phyloP scores from a whole-genome alignment of 129 eudicot species.

The Sambucus nigra region DNA sequence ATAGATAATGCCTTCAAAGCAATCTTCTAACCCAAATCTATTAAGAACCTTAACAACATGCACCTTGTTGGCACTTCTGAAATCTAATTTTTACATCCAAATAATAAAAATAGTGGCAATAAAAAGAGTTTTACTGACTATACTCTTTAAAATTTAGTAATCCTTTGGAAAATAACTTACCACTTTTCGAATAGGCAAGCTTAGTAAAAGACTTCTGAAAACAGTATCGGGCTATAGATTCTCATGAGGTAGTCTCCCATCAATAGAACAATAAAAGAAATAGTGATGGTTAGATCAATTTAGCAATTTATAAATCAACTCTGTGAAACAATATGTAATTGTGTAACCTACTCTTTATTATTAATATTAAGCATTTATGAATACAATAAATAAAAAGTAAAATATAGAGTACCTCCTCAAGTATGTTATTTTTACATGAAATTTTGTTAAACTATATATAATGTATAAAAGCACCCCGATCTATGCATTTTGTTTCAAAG shows the following conservation, averaged over 20 bases:
- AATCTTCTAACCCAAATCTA: slow-evolving; percentile 70
- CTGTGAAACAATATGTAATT: background rate
- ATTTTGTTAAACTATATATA: too few relatives aligned
- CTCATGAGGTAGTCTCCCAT: slow-evolving; percentile 91
- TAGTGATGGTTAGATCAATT: background rate
- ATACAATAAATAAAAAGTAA: too few relatives aligned
- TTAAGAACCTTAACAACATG: slow-evolving; percentile 61
- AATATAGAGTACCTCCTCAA: too few relatives aligned
- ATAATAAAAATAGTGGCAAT: too few relatives aligned
- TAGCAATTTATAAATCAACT: background rate
- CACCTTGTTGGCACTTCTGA: slow-evolving; percentile 78
- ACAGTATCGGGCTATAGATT: slow-evolving; percentile 87
- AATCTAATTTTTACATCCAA: slow-evolving; percentile 33
- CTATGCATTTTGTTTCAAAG: too few relatives aligned
- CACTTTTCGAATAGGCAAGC: slow-evolving; percentile 83
- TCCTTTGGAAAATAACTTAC: slow-evolving; percentile 41
- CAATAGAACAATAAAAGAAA: slow-evolving; percentile 48
- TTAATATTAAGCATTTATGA: background rate
- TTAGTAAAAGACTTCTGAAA: slow-evolving; percentile 56
- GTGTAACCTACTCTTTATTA: too few relatives aligned
- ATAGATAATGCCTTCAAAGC: slow-evolving; percentile 83
- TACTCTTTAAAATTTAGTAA: too few relatives aligned
- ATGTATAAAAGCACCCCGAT: too few relatives aligned
- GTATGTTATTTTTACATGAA: too few relatives aligned
- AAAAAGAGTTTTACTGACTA: too few relatives aligned